A percentile compares a stretch with the other conserved stretches of the same genome.
These are phyloP conservation scores for Fraxinus latifolia DNA, from an alignment of 305 asterid genomes.

Conservation along the genomic window DNA sequence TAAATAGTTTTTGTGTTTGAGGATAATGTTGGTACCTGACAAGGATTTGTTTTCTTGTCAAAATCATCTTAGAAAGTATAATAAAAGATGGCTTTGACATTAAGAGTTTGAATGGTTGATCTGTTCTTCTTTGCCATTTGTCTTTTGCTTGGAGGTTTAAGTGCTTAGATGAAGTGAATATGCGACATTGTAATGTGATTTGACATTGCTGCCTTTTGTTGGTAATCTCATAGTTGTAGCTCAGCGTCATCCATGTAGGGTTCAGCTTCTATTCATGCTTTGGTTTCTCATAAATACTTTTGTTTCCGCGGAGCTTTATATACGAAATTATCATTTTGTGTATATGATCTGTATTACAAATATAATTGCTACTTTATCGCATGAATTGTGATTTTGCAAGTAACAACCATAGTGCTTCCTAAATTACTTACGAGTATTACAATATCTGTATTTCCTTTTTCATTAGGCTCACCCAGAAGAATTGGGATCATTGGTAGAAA, in stretches of 20 bases:
- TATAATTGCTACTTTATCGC: conserved; percentile 15
- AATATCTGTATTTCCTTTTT: conserved; percentile 25
- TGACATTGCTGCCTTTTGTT: not conserved
- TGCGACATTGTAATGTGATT: not conserved
- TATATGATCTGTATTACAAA: not conserved
- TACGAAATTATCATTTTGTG: conserved; percentile 11
- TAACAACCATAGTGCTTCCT: conserved; percentile 15
- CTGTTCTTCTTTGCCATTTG: not conserved
- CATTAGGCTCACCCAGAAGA: conserved; percentile 88
- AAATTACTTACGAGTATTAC: conserved; percentile 15
- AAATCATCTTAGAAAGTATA: too few species aligned
- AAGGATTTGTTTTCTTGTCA: not conserved
- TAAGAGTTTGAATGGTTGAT: not conserved
- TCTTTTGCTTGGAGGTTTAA: not conserved
- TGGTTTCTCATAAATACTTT: too few species aligned
- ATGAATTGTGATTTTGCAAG: conserved; percentile 21
- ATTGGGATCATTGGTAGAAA: conserved; percentile 79
- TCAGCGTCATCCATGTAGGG: conserved; percentile 5
- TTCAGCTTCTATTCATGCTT: conserved; percentile 15
- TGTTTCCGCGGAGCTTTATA: too few species aligned
- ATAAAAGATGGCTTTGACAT: not conserved
- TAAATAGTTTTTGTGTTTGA: not conserved
- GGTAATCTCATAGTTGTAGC: not conserved
- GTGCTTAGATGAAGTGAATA: not conserved
- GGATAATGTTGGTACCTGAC: not conserved